Conservation (phyloP, 164 flowering plant species). For the Nelumbo lutea region DNA sequence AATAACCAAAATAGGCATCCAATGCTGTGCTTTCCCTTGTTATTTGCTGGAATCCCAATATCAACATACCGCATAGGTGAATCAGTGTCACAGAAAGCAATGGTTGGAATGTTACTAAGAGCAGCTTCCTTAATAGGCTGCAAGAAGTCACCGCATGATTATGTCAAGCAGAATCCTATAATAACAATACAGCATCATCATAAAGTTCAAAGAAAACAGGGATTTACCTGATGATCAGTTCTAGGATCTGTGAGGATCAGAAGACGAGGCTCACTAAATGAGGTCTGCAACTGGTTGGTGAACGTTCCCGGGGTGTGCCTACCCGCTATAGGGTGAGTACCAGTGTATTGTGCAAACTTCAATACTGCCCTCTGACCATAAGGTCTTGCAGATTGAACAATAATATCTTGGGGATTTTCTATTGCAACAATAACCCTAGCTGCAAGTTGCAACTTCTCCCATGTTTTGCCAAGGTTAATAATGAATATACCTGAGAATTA, state of each 20-base stretch:
- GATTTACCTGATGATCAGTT: conserved; percentile 44
- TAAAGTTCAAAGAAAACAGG: not conserved
- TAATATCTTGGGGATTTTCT: conserved; percentile 81
- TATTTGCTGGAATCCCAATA: conserved; percentile 86
- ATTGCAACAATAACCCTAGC: conserved; percentile 85
- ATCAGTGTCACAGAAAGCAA: conserved; percentile 90
- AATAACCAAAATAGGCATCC: conserved; percentile 87
- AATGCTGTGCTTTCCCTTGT: conserved; percentile 90
- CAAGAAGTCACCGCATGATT: not conserved
- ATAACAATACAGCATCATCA: not conserved
- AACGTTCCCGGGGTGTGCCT: conserved; percentile 91
- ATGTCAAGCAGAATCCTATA: not conserved
- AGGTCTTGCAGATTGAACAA: conserved; percentile 91
- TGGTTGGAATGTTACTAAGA: conserved; percentile 75
- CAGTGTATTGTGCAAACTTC: conserved; percentile 80
- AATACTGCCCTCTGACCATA: conserved; percentile 89
- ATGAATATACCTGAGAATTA: conserved; percentile 55
- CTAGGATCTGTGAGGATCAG: conserved; percentile 86
- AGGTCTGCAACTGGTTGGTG: conserved; percentile 83
- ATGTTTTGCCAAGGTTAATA: conserved; percentile 78
- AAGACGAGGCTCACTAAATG: conserved; percentile 75
- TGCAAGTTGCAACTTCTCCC: conserved; percentile 84
- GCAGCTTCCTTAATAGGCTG: conserved; percentile 93
- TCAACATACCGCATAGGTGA: conserved; percentile 85
- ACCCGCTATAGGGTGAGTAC: conserved; percentile 79